phyloP scores from a whole-genome alignment of 805 yeast genomes.

The Yamadazyma ubonensis region DNA sequence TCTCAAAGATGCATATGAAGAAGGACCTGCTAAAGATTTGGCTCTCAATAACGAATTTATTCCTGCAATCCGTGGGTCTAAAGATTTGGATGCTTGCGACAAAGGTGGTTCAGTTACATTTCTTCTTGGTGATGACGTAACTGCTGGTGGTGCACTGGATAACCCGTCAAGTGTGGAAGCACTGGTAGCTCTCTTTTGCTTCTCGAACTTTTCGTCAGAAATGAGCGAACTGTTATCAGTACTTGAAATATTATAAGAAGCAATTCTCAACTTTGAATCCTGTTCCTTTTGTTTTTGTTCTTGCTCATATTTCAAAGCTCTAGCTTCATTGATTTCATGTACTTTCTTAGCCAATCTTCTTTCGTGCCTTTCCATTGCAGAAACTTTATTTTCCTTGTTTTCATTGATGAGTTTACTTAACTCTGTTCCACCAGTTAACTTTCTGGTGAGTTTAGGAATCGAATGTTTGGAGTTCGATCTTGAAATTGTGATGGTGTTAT shows the following conservation, averaged over 20 bases:
- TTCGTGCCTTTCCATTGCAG: slow-evolving; percentile 15
- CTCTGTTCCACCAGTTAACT: slow-evolving; percentile 9
- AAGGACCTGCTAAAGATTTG: slow-evolving; percentile 31
- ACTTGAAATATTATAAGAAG: not conserved
- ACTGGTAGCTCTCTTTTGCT: not conserved
- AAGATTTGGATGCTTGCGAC: slow-evolving; percentile 22
- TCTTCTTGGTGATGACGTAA: slow-evolving; percentile 8
- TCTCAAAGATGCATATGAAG: slow-evolving; percentile 22
- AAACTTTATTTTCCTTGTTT: slow-evolving; percentile 6
- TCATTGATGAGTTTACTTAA: slow-evolving; percentile 7
- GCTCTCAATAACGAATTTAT: slow-evolving; percentile 32
- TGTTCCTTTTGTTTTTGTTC: slow-evolving; percentile 17
- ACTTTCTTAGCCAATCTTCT: slow-evolving; percentile 22
- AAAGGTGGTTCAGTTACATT: slow-evolving; percentile 26
- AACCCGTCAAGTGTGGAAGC: not conserved
- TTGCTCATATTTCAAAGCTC: slow-evolving; percentile 19
- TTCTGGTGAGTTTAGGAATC: slow-evolving; percentile 11
- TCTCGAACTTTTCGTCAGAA: not conserved
- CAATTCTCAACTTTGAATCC: not conserved
- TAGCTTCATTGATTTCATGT: slow-evolving; percentile 21
- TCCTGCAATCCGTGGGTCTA: slow-evolving; percentile 36
- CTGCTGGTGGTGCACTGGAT: not conserved
- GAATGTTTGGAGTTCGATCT: slow-evolving; percentile 21
- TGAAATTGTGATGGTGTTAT: slow-evolving; percentile 26
- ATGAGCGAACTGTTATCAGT: not conserved